phyloP scores from a whole-genome alignment of 23 red algal genomes.

The Cyanidium caldarium region DNA sequence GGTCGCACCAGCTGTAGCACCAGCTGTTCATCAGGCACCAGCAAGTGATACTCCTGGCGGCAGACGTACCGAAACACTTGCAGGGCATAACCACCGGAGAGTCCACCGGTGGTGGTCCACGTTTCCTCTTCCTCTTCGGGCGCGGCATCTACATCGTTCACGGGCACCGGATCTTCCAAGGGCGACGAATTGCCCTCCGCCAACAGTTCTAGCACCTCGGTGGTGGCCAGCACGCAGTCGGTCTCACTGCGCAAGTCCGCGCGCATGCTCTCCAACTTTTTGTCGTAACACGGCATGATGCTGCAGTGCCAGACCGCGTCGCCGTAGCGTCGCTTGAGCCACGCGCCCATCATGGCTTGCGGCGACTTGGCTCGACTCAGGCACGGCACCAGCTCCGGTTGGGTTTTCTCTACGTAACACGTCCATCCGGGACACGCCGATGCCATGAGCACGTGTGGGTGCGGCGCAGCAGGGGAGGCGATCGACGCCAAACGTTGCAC shows the following conservation, averaged over 20 bases:
- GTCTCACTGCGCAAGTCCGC: conserved; percentile 25
- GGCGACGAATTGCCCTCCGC: neutral
- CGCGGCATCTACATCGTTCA: neutral
- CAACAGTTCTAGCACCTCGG: conserved; percentile 41
- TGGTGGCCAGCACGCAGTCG: conserved; percentile 42
- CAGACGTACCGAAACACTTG: neutral
- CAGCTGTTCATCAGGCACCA: neutral
- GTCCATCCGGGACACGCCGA: conserved; percentile 60
- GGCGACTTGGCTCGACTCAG: conserved; percentile 24
- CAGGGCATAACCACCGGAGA: neutral
- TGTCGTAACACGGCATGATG: conserved; percentile 64
- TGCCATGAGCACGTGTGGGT: conserved; percentile 25
- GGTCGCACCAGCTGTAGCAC: neutral
- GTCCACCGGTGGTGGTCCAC: neutral
- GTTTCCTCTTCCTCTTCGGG: neutral
- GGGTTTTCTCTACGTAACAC: conserved; percentile 72
- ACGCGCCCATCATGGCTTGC: conserved; percentile 29
- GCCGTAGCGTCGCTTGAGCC: neutral
- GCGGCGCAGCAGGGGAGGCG: too few relatives aligned
- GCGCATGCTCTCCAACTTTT: conserved; percentile 54
- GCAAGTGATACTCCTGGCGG: neutral
- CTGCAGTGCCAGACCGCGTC: conserved; percentile 16
- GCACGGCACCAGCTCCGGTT: conserved; percentile 18
- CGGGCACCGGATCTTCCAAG: too few relatives aligned
- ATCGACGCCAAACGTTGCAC: conserved; percentile 15